phyloP scores from a whole-genome alignment of 78 protist genomes.

The Dictyostelium discoideum region DNA sequence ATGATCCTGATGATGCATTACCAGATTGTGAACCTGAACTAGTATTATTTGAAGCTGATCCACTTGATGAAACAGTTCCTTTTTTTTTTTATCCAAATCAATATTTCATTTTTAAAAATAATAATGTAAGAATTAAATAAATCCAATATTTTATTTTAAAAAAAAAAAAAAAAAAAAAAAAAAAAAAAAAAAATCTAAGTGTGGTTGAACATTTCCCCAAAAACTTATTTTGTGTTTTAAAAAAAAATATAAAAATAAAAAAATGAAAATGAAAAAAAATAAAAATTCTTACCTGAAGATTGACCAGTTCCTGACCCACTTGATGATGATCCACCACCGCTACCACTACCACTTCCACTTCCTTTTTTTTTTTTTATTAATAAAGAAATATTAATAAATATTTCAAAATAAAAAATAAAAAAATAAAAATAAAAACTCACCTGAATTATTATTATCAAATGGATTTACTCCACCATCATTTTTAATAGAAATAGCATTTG shows the following conservation, averaged over 20 bases:
- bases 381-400: not conserved
- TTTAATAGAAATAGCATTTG: not conserved
- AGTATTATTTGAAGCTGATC: not conserved
- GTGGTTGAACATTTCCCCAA: no score
- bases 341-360: not conserved
- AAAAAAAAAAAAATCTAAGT: no score
- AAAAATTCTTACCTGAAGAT: not conserved
- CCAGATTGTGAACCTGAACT: not conserved
- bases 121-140: no score
- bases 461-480: not conserved
- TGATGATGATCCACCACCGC: not conserved
- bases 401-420: not conserved
- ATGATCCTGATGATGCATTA: not conserved
- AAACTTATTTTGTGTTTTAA: no score
- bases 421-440: not conserved
- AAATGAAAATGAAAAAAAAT: no score
- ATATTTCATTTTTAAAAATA: not conserved
- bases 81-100: not conserved
- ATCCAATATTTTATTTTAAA: no score
- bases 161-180: no score
- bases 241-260: no score
- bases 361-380: not conserved
- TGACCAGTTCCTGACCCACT: not conserved
- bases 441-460: not conserved
- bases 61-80: not conserved